Base-by-base conservation (phyloP, 768 basidiomycete species). In the Podaxis rugospora region DNA sequence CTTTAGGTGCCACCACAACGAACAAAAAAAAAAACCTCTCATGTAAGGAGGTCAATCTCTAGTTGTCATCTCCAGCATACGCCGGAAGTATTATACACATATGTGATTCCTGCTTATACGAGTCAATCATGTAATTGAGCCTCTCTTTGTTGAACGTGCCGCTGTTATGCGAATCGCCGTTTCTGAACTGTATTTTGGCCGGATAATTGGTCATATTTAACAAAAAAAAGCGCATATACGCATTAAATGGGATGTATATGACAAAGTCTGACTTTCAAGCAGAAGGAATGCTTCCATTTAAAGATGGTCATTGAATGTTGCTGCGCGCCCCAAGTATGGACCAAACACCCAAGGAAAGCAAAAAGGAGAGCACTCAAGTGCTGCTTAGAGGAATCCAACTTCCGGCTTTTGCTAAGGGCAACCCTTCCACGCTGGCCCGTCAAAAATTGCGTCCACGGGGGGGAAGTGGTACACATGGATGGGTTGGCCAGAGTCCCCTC, bases 151-250 rank as follows among this genome's bases (percentile, higher is more conserved):
- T 76, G 61, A 78, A 76, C 32, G 74, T 72, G 51, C 80, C 79
- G 67, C 65, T 9, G 67, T 66, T 28, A 74, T 78, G 62, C 74
- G 78, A 3, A 67, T 62, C 32, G 70, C 75, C 3, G 75, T 66
- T 66, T 79, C 77, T 28, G 79, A 80, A 14, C 78, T 77, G 55
- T 27, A 78, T 57, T 76, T 77, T 35, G 63, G 78, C 78, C 78
- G 4, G 14, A 5, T 11, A 14, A 25, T 11, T 37, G 4, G 6
- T 27, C 32, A 50, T 18, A 14, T 40, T 36, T 1, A 56, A 18
- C 2, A 0, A 21, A 21, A 21, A 32, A 39, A 18, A 18, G n/a
- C 18, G 37, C 57, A 50, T 50, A 28, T 28, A 51, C 21, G 49
- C 42, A 27, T 0, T 14, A 11, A 18, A 57, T 35, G 1, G 21